Evolutionary conservation across 345 rosid genomes (phyloP), one percentile per base, ranked within the genome.

Genomic region (Eutrema yunnanense): DNA sequence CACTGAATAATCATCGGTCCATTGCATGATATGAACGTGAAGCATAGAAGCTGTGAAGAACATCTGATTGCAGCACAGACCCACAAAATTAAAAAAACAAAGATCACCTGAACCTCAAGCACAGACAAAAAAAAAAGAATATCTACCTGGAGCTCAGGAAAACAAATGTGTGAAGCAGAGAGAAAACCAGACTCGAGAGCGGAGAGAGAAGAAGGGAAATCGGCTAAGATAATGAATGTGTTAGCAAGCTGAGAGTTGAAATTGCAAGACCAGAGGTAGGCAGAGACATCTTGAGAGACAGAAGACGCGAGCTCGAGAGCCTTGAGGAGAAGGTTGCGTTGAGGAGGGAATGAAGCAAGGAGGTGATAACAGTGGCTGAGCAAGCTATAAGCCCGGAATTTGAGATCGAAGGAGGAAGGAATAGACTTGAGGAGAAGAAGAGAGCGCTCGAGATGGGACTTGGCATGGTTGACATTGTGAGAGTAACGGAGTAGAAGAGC

Each of bases 221-320:
- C 96, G 46, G 96, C 98, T 82, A 90, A 90, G 50, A 86, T 84
- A 42, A 95, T 80, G 60, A 88, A 86, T 16, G 88, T 88, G 73
- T 85, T 95, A 12, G 98, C 97, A n/a, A 95, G 87, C 87, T 92
- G 99, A 8, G 98, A 92, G 73, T 82, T 89, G 89, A 95, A 92
- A 75, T 95, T 95, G 86, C 96, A 92, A 66, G 88, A 78, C 99
- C 99, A 95, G 26, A 95, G 82, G 74, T 75, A 78, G 59, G 81
- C 83, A 9, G 88, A 81, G 36, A 85, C 34, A 59, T 78, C 83
- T 9, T 81, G 79, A 41, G 80, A 52, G n/a, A 78, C 72, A 10
- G 93, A 78, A 41, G 88, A 71, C 11, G 81, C 62, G 42, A 90
- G 90, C 22, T 90, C 85, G 19, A 95, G 89, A 49, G 94, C 99